Percentiles rank a stretch among this genome's conserved stretches.
phyloP scores from a whole-genome alignment of 108 stramenopile species.

The Fistulifera pelliculosa region DNA sequence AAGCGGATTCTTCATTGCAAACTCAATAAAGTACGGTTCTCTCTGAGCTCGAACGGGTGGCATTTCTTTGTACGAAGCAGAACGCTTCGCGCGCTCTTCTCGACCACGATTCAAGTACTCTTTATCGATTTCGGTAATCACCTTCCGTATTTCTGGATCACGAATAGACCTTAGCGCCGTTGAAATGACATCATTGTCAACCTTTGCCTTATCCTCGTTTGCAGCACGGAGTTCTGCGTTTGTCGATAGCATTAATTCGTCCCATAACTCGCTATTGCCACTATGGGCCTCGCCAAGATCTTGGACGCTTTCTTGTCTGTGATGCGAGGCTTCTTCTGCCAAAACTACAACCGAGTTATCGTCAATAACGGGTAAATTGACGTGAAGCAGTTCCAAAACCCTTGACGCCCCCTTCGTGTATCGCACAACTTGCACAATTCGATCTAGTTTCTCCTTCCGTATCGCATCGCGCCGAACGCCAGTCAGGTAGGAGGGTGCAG shows the following conservation, averaged over 20 bases:
- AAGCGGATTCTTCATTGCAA: slow-evolving; percentile 54
- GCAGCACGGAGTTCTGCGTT: slow-evolving; percentile 51
- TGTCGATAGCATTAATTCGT: slow-evolving; percentile 48
- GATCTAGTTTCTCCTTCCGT: slow-evolving; percentile 24
- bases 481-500: slow-evolving; percentile 16
- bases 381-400: slow-evolving; percentile 62
- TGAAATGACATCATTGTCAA: slow-evolving; percentile 25
- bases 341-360: slow-evolving; percentile 50
- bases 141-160: slow-evolving; percentile 40
- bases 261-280: slow-evolving; percentile 44
- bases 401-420: slow-evolving; percentile 34
- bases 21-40: slow-evolving; percentile 68
- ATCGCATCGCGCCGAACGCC: slow-evolving; percentile 12
- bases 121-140: slow-evolving; percentile 67
- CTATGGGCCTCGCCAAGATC: slow-evolving; percentile 6
- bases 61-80: slow-evolving; percentile 20
- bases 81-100: slow-evolving; percentile 49
- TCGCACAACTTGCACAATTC: slow-evolving; percentile 36
- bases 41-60: slow-evolving; percentile 46
- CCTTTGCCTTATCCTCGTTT: slow-evolving; percentile 11
- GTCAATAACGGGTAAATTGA: slow-evolving; percentile 53
- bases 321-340: slow-evolving; percentile 6
- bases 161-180: slow-evolving; percentile 34
- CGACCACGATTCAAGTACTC: slow-evolving; percentile 48
- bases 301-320: neutral